Conservation (phyloP, 768 basidiomycete genomes). For the Cubamyces lactineus region DNA sequence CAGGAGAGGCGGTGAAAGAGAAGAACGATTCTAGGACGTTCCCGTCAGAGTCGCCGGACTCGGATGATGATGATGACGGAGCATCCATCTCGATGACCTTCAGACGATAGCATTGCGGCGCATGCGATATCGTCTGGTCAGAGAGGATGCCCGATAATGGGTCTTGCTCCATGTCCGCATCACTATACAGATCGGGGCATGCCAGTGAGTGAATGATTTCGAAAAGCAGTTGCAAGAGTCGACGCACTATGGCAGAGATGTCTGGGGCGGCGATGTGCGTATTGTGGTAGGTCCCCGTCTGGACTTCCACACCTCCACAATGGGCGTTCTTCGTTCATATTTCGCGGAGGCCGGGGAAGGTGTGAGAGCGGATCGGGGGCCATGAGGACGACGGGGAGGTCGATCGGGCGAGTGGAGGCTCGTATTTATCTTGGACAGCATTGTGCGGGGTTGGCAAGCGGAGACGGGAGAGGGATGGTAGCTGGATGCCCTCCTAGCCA, state of each 20-base stretch:
- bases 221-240: no score
- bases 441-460: slow-evolving; percentile 1
- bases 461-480: not conserved
- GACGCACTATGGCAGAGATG: slow-evolving; percentile 21
- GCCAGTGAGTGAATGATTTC: no score
- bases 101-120: slow-evolving; percentile 17
- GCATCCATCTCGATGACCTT: slow-evolving; percentile 21
- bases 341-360: slow-evolving; percentile 11
- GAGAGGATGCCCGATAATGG: slow-evolving; percentile 14
- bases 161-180: slow-evolving; percentile 20
- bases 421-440: slow-evolving; percentile 24
- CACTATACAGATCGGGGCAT: not conserved
- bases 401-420: slow-evolving; percentile 19
- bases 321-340: slow-evolving; percentile 2
- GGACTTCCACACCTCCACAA: slow-evolving; percentile 14
- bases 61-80: slow-evolving; percentile 1
- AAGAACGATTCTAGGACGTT: slow-evolving; percentile 24
- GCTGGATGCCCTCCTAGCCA: slow-evolving; percentile 2
- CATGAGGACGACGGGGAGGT: slow-evolving; percentile 18
- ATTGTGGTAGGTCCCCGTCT: slow-evolving; percentile 12
- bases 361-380: slow-evolving; percentile 20
- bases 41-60: slow-evolving; percentile 6
- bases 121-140: slow-evolving; percentile 7
- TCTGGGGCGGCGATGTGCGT: slow-evolving; percentile 16
- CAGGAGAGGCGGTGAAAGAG: slow-evolving; percentile 29